phyloP scores from a whole-genome alignment of 495 filamentous ascomycete species.

The Clohesyomyces aquaticus region DNA sequence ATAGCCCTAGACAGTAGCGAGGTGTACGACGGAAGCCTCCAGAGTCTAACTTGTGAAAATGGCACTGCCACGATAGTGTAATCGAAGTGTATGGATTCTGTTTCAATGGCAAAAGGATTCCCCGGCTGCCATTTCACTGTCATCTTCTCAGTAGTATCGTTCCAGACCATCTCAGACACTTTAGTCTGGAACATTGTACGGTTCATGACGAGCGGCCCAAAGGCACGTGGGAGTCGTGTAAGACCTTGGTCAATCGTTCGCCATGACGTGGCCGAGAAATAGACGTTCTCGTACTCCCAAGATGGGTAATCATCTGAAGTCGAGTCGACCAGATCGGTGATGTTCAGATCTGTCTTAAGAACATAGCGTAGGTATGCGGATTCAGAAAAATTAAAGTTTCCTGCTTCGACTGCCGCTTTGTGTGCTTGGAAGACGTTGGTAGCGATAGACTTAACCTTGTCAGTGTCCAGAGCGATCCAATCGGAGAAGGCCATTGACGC shows the following conservation, averaged over 20 bases:
- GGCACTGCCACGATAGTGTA: constrained; percentile 66
- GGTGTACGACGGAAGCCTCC: constrained; percentile 49
- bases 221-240: constrained; percentile 61
- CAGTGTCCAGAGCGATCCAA: constrained; percentile 35
- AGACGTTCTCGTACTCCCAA: constrained; percentile 55
- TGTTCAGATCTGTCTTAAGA: constrained; percentile 58
- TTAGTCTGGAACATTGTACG: constrained; percentile 44
- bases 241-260: constrained; percentile 67
- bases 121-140: constrained; percentile 12
- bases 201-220: constrained; percentile 60
- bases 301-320: constrained; percentile 28
- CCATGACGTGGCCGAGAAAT: constrained; percentile 63
- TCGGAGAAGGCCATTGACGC: constrained; percentile 47
- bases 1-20: constrained; percentile 61
- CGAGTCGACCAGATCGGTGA: constrained; percentile 55
- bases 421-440: constrained; percentile 67
- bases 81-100: constrained; percentile 55
- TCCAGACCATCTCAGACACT: constrained; percentile 43
- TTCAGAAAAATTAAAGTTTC: constrained; percentile 61
- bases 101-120: constrained; percentile 22
- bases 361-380: constrained; percentile 64
- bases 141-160: constrained; percentile 42
- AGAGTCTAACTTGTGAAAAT: constrained; percentile 55
- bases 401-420: constrained; percentile 51
- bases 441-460: constrained; percentile 52